Base-by-base conservation (phyloP, 768 basidiomycete species). In the Russula emetica region DNA sequence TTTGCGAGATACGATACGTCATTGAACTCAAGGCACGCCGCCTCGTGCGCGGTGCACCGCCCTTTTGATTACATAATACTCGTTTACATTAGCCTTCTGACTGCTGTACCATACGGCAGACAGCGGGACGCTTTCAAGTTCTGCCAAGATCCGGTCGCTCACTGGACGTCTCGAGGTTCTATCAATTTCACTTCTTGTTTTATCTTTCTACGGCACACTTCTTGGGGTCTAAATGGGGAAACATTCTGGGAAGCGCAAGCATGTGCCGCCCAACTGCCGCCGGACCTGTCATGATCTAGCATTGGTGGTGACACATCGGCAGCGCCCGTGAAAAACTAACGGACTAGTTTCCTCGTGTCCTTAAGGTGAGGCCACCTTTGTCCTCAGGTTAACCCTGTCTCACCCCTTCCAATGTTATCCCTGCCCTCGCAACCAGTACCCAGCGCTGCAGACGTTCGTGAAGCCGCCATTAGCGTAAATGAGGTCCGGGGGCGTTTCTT, bases 381-480 rank as follows among this genome's bases (percentile, higher is more conserved):
- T 22, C n/a, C 28, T 44, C 51, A 7, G 26, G 11, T 34, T 36
- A 24, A 18, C 20, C 26, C 30, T 7, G 38, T 49, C 40, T 42
- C 45, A 18, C 53, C 7, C 26, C 20, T 50, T 36, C 36, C 55
- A 16, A 65, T 65, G 64, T 47, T 65, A 47, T 57, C 64, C 28
- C 49, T 64, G 11, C 49, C 55, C 32, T 51, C 59, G 4, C 59
- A 65, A 34, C 22, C 64, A 4, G 20, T 55, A 32, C 36, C 38
- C 49, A 20, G 26, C 36, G 26, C 36, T 6, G 30, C 54, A 45
- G 59, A 51, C 24, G 38, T 9, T 40, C 59, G 3, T 26, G 30
- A 47, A 51, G 55, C 36, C 11, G n/a, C 50, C 7, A 42, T 61
- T 18, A 51, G 24, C 32, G 64, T 65, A 42, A 65, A 56, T 50